Evolutionary conservation across 1,139 yeast genomes (phyloP), one percentile per base, ranked within the genome.

Genomic region (Kodamaea fungicola): DNA sequence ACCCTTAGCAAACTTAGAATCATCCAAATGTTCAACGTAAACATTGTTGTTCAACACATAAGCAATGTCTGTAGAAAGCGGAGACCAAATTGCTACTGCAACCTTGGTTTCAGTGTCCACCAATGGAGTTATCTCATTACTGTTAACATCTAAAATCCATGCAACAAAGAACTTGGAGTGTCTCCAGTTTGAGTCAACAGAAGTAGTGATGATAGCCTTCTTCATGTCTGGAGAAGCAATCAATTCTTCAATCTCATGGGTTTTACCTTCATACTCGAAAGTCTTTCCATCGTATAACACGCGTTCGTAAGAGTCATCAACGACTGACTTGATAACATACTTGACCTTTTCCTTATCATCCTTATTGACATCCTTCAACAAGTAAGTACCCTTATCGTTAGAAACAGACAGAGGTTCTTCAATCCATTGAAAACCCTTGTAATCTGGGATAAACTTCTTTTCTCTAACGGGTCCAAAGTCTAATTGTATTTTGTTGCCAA

Each of bases 371-470:
- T 62, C 62, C 27, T 59, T 62, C 19, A 74, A 62, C 25, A 78
- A 67, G 47, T 72, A 78, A 8, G 80, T 76, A n/a, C 83, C 84
- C 41, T 69, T 64, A 48, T 77, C 83, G 42, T 71, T 55, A 21
- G 54, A 42, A 34, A 57, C 42, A 1, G 72, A 60, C 30, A 64
- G 66, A 1, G 80, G 76, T 12, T 75, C 75, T 34, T 64, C 64
- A 34, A 83, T 74, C 92, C 92, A 83, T 52, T 83, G 89, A 16
- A 83, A 62, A n/a, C 69, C 58, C 42, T 74, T 72, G 37, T 50
- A 60, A 19, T 61, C 59, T 0, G 88, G 80, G 0, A 52, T 42
- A 45, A 82, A 82, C 2, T 72, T 62, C 2, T 75, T 76, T 34
- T 72, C 74, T 44, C 86, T 67, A 12, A 61, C 61, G 10, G 55